phyloP scores from a whole-genome alignment of 1,284 basidiomycete genomes.

The Puccinia coronata region DNA sequence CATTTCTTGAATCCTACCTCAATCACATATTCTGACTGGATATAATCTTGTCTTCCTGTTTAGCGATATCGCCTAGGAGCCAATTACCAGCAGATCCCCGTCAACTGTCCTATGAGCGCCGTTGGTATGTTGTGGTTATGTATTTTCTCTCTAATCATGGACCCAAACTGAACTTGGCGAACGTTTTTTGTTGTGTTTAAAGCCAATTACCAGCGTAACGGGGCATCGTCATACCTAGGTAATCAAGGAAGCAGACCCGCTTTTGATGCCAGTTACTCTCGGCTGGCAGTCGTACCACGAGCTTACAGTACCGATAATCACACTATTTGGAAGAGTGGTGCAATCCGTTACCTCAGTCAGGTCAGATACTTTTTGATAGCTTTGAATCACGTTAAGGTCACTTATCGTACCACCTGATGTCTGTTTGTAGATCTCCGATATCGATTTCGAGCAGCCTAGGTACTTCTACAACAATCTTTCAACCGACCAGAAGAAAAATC shows the following conservation, averaged over 20 bases:
- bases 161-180: background rate
- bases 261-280: conserved; percentile 73
- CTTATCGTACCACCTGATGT: no score
- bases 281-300: conserved; percentile 48
- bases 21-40: background rate
- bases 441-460: conserved; percentile 89
- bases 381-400: background rate
- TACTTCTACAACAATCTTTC: conserved; percentile 76
- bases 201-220: conserved; percentile 75
- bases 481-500: conserved; percentile 67
- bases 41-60: conserved; percentile 52
- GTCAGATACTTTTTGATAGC: conserved; percentile 1
- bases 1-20: conserved; percentile 59
- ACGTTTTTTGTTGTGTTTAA: background rate
- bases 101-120: conserved; percentile 75
- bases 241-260: conserved; percentile 82
- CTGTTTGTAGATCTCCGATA: conserved; percentile 53
- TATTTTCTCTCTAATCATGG: background rate
- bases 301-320: conserved; percentile 44
- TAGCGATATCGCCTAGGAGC: conserved; percentile 66
- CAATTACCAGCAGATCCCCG: conserved; percentile 86
- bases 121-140: conserved; percentile 58
- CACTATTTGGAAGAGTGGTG: conserved; percentile 26
- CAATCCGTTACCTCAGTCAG: conserved; percentile 27
- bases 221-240: conserved; percentile 58